Conservation (phyloP, 192 early-diverging fungal species). For the Dissophora globulifera region DNA sequence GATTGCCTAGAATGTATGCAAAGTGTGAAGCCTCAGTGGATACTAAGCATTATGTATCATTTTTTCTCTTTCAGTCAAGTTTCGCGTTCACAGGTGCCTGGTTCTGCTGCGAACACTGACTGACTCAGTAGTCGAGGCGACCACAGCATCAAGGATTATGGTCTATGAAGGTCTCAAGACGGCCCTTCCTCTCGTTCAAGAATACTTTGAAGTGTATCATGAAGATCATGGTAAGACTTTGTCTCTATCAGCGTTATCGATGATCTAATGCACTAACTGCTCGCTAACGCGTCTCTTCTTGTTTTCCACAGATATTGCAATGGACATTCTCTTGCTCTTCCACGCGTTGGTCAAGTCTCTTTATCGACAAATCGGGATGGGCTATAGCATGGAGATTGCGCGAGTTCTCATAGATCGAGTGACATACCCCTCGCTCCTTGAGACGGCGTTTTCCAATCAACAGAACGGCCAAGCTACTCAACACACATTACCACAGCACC, state of each 20-base stretch:
- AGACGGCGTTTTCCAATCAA: slow-evolving; percentile 4
- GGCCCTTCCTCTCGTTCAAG: slow-evolving; percentile 28
- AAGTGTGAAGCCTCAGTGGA: too few relatives aligned
- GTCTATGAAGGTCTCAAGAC: slow-evolving; percentile 35
- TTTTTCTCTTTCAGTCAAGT: slow-evolving; percentile 17
- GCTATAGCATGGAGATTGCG: slow-evolving; percentile 33
- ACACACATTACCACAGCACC: too few relatives aligned
- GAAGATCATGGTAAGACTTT: slow-evolving; percentile 52
- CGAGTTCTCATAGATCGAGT: slow-evolving; percentile 35
- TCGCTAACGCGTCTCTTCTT: too few relatives aligned
- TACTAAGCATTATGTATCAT: neutral
- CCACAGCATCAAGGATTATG: slow-evolving; percentile 13
- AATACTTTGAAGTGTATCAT: slow-evolving; percentile 39
- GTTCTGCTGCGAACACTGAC: slow-evolving; percentile 12
- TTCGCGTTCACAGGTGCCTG: slow-evolving; percentile 34
- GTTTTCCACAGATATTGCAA: slow-evolving; percentile 20
- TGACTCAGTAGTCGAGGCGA: slow-evolving; percentile 22
- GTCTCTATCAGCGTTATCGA: neutral
- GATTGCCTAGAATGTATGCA: too few relatives aligned
- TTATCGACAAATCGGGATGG: slow-evolving; percentile 19
- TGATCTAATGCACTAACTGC: too few relatives aligned
- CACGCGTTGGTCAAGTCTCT: slow-evolving; percentile 20
- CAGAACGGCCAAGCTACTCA: slow-evolving; percentile 1
- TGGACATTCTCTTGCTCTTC: slow-evolving; percentile 37
- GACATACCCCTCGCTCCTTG: slow-evolving; percentile 17